These are phyloP conservation scores for Erodium moschatum DNA, from an alignment of 441 rosid genomes.

Conservation along the genomic window DNA sequence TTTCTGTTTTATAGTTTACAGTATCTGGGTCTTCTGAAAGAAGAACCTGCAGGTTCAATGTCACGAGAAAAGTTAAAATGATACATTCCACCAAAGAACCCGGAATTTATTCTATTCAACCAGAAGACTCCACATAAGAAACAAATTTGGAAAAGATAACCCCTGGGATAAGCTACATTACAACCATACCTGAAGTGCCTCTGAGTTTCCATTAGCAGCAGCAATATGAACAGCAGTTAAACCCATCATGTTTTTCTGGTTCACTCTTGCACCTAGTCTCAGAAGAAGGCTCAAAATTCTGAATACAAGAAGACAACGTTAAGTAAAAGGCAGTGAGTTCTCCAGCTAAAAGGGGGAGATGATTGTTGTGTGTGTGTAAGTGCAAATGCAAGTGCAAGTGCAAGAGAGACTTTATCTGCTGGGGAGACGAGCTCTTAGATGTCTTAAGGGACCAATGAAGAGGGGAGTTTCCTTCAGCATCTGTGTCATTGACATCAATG, in stretches of 20 bases:
- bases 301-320: slow-evolving; percentile 20
- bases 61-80: slow-evolving; percentile 14
- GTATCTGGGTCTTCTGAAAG: slow-evolving; percentile 43
- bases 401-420: slow-evolving; percentile 47
- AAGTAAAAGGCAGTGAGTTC: slow-evolving; percentile 14
- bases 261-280: slow-evolving; percentile 50
- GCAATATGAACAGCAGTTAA: slow-evolving; percentile 63
- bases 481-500: slow-evolving; percentile 48
- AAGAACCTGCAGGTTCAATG: slow-evolving; percentile 40
- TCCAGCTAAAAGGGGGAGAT: neutral
- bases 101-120: neutral
- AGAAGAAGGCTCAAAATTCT: slow-evolving; percentile 59
- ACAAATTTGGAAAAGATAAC: slow-evolving; percentile 4
- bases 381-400: slow-evolving; percentile 1
- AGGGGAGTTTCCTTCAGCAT: slow-evolving; percentile 65
- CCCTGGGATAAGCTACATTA: slow-evolving; percentile 5
- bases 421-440: slow-evolving; percentile 41
- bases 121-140: slow-evolving; percentile 7
- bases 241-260: slow-evolving; percentile 62
- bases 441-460: slow-evolving; percentile 66
- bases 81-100: slow-evolving; percentile 3
- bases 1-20: slow-evolving; percentile 45
- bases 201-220: slow-evolving; percentile 60
- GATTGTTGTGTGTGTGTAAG: slow-evolving; percentile 7
- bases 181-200: slow-evolving; percentile 54